Conservation (phyloP, 495 filamentous ascomycete genomes). For the Penicillium macrosclerotiorum region DNA sequence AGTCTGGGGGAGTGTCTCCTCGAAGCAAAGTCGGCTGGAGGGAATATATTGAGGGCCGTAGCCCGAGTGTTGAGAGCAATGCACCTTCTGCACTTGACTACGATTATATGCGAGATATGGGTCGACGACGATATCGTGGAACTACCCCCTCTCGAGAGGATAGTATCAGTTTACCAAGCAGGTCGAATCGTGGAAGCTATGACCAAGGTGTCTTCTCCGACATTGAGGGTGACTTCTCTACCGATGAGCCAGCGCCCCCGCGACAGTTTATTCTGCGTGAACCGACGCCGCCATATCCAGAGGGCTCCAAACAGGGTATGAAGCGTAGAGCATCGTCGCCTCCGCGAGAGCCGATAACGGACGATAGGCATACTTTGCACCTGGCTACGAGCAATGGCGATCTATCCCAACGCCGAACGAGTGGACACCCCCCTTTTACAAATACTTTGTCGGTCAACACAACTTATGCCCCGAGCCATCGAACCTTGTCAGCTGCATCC, state of each 20-base stretch:
- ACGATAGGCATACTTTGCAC: slow-evolving; percentile 60
- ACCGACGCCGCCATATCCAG: slow-evolving; percentile 43
- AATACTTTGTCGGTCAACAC: slow-evolving; percentile 56
- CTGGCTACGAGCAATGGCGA: slow-evolving; percentile 59
- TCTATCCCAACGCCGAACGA: slow-evolving; percentile 63
- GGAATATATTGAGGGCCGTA: slow-evolving; percentile 47
- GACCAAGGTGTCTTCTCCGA: slow-evolving; percentile 61
- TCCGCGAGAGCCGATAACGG: slow-evolving; percentile 69
- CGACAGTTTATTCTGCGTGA: slow-evolving; percentile 62
- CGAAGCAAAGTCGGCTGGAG: slow-evolving; percentile 41
- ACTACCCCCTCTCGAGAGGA: slow-evolving; percentile 49
- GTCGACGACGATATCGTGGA: slow-evolving; percentile 34
- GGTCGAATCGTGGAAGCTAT: slow-evolving; percentile 59
- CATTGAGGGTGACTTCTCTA: slow-evolving; percentile 62
- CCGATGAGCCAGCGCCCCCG: slow-evolving; percentile 61
- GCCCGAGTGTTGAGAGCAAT: slow-evolving; percentile 50
- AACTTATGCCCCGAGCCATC: slow-evolving; percentile 58
- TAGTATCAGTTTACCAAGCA: slow-evolving; percentile 45
- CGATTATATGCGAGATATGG: slow-evolving; percentile 37
- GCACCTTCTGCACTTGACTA: slow-evolving; percentile 44
- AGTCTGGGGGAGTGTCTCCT: slow-evolving; percentile 46
- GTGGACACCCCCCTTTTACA: slow-evolving; percentile 54
- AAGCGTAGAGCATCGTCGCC: slow-evolving; percentile 84
- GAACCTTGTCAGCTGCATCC: slow-evolving; percentile 71
- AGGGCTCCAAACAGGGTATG: slow-evolving; percentile 52